Percentiles rank a stretch among this genome's conserved stretches.
Evolutionary conservation across 1,139 yeast genomes (phyloP).

Genomic region (Eremothecium cymbalariae): DNA sequence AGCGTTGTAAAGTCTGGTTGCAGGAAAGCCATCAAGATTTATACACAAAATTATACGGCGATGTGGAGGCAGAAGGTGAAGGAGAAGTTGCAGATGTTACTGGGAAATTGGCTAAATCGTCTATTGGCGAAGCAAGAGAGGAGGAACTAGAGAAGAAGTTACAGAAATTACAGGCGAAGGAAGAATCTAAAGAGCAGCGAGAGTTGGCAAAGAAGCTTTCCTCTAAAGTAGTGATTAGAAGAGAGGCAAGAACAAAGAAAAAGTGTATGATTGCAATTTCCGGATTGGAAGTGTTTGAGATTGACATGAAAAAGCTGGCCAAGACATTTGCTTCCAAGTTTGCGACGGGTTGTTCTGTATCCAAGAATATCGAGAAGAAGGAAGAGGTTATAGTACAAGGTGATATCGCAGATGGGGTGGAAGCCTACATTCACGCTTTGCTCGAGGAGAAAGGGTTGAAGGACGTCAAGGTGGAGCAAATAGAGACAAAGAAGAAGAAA

Average conservation of each 20-base stretch:
- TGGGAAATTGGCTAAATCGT: constrained; percentile 25
- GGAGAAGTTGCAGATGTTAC: constrained; percentile 20
- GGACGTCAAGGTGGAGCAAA: constrained; percentile 79
- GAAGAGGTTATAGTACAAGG: constrained; percentile 93
- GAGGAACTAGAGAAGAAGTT: constrained; percentile 75
- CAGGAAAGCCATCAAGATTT: constrained; percentile 49
- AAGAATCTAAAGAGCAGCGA: constrained; percentile 80
- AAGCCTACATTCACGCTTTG: constrained; percentile 59
- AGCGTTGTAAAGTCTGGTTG: constrained; percentile 82
- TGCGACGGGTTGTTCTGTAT: constrained; percentile 96
- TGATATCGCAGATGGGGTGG: constrained; percentile 89
- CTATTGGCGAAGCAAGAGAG: constrained; percentile 54
- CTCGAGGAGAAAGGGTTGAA: constrained; percentile 75
- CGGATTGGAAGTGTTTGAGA: constrained; percentile 81
- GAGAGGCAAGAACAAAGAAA: constrained; percentile 85
- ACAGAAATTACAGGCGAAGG: constrained; percentile 79
- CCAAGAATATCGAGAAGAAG: constrained; percentile 82
- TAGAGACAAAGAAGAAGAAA: constrained; percentile 75
- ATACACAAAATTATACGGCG: constrained; percentile 47
- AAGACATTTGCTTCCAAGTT: constrained; percentile 89
- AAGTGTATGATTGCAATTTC: constrained; percentile 81
- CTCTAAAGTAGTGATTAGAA: constrained; percentile 72
- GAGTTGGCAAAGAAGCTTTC: constrained; percentile 72
- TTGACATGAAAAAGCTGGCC: constrained; percentile 83
- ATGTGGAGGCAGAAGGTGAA: constrained; percentile 13